phyloP scores from a whole-genome alignment of 2,329 filamentous ascomycete genomes.

The Furcasterigmium furcatum region DNA sequence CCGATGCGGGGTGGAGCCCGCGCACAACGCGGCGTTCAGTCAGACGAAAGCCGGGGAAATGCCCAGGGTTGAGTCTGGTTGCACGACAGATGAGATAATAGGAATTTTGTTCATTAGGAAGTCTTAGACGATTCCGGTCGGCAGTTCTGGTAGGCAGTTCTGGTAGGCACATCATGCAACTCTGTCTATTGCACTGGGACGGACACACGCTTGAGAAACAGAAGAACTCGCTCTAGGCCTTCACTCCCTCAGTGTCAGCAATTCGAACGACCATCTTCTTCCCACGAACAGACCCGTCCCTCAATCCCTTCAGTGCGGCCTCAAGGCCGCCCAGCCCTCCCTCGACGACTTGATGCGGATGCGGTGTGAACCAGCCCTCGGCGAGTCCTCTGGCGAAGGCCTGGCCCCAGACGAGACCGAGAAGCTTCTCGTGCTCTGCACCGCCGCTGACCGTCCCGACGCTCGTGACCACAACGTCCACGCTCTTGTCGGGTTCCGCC shows the following conservation, averaged over 20 bases:
- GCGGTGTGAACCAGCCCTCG: slow-evolving; percentile 13
- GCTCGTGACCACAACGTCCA: slow-evolving; percentile 6
- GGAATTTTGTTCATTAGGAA: neutral
- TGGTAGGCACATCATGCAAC: too few relatives aligned
- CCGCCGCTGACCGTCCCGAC: slow-evolving; percentile 12
- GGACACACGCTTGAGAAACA: too few relatives aligned
- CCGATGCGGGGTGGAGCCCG: neutral
- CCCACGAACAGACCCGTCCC: slow-evolving; percentile 9
- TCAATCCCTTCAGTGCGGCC: slow-evolving; percentile 8
- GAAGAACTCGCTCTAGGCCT: too few relatives aligned
- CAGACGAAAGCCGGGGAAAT: too few relatives aligned
- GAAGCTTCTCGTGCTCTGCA: slow-evolving; percentile 7
- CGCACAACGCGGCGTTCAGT: too few relatives aligned
- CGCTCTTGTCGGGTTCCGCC: slow-evolving; percentile 6
- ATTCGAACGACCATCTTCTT: slow-evolving; percentile 15
- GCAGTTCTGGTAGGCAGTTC: too few relatives aligned
- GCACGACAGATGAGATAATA: too few relatives aligned
- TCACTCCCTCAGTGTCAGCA: slow-evolving; percentile 3
- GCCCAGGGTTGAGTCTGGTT: neutral
- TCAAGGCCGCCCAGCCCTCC: slow-evolving; percentile 9
- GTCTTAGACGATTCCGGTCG: neutral
- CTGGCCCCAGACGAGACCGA: slow-evolving; percentile 10
- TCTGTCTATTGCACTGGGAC: too few relatives aligned
- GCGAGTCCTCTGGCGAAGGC: slow-evolving; percentile 10
- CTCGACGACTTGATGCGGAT: slow-evolving; percentile 11